Evolutionary conservation across 2,329 filamentous ascomycete species (phyloP), one percentile per base, ranked within the genome.

Genomic region (Aspergillus quadrilineatus): DNA sequence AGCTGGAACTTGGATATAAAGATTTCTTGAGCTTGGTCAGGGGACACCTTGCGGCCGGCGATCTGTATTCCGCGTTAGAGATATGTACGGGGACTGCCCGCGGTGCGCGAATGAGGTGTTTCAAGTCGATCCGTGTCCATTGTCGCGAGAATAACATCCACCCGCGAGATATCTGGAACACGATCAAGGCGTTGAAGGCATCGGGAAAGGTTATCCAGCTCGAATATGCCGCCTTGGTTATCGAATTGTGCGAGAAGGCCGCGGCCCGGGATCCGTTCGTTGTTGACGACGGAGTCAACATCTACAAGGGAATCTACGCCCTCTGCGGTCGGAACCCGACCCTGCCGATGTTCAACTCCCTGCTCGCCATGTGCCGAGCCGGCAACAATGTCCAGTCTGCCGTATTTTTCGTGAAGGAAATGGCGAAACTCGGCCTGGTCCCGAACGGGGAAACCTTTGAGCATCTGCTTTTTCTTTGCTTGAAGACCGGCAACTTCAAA

Each of bases 11-110:
- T 37, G 77, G 80, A 7, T 73, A 82, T 5, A 80, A 88, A 60
- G 90, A 97, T 69, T 96, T 94, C 73, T 91, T 95, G 70, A 82
- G 88, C 29, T 80, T 97, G 29, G 77, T 92, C 6, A 85, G 90
- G 56, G 82, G 88, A 4, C 90, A 95, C 67, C 78, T 85, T 9
- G 71, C 72, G 14, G 75, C 77, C 3, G 78, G 80, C 1, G 85
- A 94, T 61, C 67, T 93, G 6, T 73, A 77, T 26, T 84, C 85
- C 28, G 88, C 89, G 0, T 79, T 96, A 36, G 82, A 84, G 41
- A 80, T 89, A 1, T 78, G 96, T 14, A 84, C 84, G 62, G 86
- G 91, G 68, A 94, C 96, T 88, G 84, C 85, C 4, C 69, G 87
- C 4, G 70, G 80, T 39, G 79, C 85, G 3, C 81, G 84, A 34